Base-by-base conservation (phyloP, 2,329 filamentous ascomycete species). In the Sphaerulina vaccinii region DNA sequence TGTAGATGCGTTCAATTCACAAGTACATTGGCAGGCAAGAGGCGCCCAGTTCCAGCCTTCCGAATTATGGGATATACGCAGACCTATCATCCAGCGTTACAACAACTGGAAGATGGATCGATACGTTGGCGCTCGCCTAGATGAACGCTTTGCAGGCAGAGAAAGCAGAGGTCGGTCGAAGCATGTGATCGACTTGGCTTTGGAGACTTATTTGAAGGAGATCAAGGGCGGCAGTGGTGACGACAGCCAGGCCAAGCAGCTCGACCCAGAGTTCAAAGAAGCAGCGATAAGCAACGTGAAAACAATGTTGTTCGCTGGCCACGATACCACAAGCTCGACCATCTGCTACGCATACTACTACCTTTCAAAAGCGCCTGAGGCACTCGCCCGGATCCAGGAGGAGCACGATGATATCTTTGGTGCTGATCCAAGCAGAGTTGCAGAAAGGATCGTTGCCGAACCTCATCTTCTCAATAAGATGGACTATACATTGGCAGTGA, bases 331-430 rank as follows among this genome's bases (percentile, higher is more conserved):
- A 7, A 63, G 60, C 13, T 62, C 62, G n/a, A 61, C 65, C 1
- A 65, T 70, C 50, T 63, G 62, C 51, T 75, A 71, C 55, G 65
- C 65, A 18, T 67, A 70, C 51, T 71, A 75, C 60, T 68, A 73
- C 24, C 68, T 75, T 3, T 65, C 67, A 29, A 62, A 65, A 23
- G 51, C 70, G 40, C 69, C 69, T 1, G 52, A 62, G 5, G 62
- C 62, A 15, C 62, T 72, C 22, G 58, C 56, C 2, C 65, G 65
- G 2, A 67, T 78, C 23, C 65, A 71, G 19, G 63, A 70, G 18
- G 81, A 84, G 61, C 78, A 80, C 57, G 75, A 79, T 57, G 65
- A 67, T 2, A 69, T 83, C n/a, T 75, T 82, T 36, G 75, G 78
- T 9, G 50, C 70, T 0, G 70, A 75, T 36, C 60, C 68, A 7